Base-by-base conservation (phyloP, 2,329 filamentous ascomycete species). In the Fusarium napiforme region DNA sequence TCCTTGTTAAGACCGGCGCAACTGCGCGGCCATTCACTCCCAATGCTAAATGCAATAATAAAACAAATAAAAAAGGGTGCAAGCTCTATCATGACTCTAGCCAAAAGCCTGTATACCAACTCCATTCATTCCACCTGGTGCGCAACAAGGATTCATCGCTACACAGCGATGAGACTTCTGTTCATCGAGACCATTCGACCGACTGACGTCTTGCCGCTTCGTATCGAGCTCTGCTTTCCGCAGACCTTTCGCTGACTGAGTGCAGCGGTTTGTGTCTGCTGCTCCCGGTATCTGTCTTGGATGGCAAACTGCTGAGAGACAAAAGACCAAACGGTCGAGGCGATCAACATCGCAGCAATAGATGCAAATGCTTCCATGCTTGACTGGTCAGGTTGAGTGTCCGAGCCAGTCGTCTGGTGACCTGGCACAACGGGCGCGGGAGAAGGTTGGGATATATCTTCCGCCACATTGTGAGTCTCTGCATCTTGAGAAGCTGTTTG, bases 101-200 rank as follows among this genome's bases (percentile, higher is more conserved):
- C 53, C 37, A 50, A 50, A 30, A 21, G 45, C 39, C 64, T 19
- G 14, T 40, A 28, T 49, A 40, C 34, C 60, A 58, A 40, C 30
- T 57, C 55, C 70, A 53, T 59, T 32, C 39, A 55, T 43, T 64
- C 56, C 52, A 43, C 34, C 23, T 50, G 36, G 10, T 30, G 43
- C 23, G 40, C 30, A n/a, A 26, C 52, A 53, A 57, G 26, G 11
- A 39, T 16, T 23, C 32, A 40, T 57, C 55, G n/a, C 45, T 78
- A 78, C 18, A 74, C 58, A n/a, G 52, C 59, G 26, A 78, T 66
- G 15, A 78, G 60, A 32, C 49, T 58, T 34, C 55, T 30, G 10
- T 40, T 28, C 47, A 62, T 67, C 23, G 67, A 68, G 40, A 73
- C 30, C 60, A 61, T 62, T 28, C 63, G 64, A 64, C 49, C 53